Evolutionary conservation across 306 rosid species (phyloP).

Genomic region (Phaseolus lunatus): DNA sequence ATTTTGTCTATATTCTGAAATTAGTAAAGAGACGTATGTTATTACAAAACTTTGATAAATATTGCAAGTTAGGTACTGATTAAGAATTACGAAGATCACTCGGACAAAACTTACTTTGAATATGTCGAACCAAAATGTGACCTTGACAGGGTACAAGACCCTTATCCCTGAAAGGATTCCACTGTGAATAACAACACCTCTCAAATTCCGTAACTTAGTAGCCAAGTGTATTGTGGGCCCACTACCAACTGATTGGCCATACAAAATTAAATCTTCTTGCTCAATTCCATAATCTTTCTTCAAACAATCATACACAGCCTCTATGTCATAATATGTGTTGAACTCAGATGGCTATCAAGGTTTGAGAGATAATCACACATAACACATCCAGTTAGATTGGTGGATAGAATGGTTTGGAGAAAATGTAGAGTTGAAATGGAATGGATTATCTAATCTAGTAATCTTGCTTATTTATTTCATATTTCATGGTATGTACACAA

Average conservation of each 20-base stretch:
- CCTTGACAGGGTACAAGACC: slow-evolving; percentile 88
- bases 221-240: slow-evolving; percentile 93
- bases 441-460: not conserved
- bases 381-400: slow-evolving; percentile 30
- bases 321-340: slow-evolving; percentile 93
- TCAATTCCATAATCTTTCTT: slow-evolving; percentile 71
- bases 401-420: slow-evolving; percentile 1
- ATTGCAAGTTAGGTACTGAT: not conserved
- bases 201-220: slow-evolving; percentile 67
- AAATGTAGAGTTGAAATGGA: slow-evolving; percentile 12
- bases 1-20: slow-evolving; percentile 96
- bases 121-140: slow-evolving; percentile 97
- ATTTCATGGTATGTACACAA: not conserved
- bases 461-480: slow-evolving; percentile 15
- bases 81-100: slow-evolving; percentile 26
- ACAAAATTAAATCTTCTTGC: slow-evolving; percentile 88
- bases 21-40: slow-evolving; percentile 37
- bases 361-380: slow-evolving; percentile 46
- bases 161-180: slow-evolving; percentile 96
- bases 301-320: slow-evolving; percentile 93
- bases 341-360: slow-evolving; percentile 83
- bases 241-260: slow-evolving; percentile 98
- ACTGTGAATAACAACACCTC: slow-evolving; percentile 96
- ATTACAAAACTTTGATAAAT: slow-evolving; percentile 43
- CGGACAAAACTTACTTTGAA: slow-evolving; percentile 73